Evolutionary conservation across 768 basidiomycete species (phyloP), one percentile per base, ranked within the genome.

Genomic region (Xerocomus brunneocitrinus): DNA sequence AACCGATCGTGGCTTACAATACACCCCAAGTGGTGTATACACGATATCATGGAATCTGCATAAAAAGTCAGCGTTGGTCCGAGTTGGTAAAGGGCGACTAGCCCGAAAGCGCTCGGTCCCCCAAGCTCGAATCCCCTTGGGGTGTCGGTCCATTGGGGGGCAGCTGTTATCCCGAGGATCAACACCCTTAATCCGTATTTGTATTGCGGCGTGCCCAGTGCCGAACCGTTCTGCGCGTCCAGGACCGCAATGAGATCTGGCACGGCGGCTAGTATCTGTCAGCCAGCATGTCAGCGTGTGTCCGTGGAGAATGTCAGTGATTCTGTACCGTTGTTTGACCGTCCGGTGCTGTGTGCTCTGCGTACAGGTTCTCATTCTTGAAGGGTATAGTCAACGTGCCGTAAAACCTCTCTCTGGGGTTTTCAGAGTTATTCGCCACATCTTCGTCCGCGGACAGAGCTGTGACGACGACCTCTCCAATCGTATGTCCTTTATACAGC

Each of bases 231-330:
- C 57, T 83, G 82, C 22, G 81, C 77, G 57, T 87, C 84, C 10
- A 86, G 67, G 10, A 86, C 79, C 0, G 79, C 72, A 50, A 87
- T 83, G 25, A 87, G 72, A 63, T 87, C 85, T 4, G 85, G 85
- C 10, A 87, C 85, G 32, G 76, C 74, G 31, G 76, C 79, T 1
- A 79, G 67, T 36, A 82, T 69, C 76, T 79, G 38, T 25, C 54
- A 58, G 47, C 2, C 54, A 52, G 27, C 14, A 14, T 8, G 36
- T 58, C 46, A 60, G 46, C 38, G 13, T n/a, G 28, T 25, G 25
- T 31, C 10, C 25, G 19, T n/a, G 50, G 43, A 24, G 39, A 52
- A 45, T 31, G 38, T 28, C 16, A 41, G 30, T 9, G 47, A 6
- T 36, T 47, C 34, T 44, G 34, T 30, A 68, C 64, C 57, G 52